Evolutionary conservation across 106 monocot genomes (phyloP).

Genomic region (Dendrobium chrysotoxum): DNA sequence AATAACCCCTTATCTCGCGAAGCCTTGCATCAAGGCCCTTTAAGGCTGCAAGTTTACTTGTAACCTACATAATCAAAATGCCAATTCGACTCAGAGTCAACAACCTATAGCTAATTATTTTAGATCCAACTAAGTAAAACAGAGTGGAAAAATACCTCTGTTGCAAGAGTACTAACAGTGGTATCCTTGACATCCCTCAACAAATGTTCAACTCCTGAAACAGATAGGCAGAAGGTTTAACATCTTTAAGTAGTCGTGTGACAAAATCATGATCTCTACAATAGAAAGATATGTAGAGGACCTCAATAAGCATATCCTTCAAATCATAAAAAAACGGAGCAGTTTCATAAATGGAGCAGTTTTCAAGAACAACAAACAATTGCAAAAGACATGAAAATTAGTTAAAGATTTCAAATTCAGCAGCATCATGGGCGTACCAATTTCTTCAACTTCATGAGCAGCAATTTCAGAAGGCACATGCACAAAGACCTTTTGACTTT

Average conservation of each 20-base stretch:
- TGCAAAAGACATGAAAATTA: not conserved
- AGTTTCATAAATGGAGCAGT: not conserved
- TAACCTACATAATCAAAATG: slow-evolving; percentile 43
- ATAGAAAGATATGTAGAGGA: not conserved
- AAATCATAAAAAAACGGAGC: not conserved
- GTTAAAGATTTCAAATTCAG: not conserved
- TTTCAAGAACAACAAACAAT: not conserved
- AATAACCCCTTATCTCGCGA: slow-evolving; percentile 75
- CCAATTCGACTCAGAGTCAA: not conserved
- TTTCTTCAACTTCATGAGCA: slow-evolving; percentile 99
- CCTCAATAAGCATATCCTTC: not conserved
- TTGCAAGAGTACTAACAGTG: slow-evolving; percentile 97
- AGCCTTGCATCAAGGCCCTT: slow-evolving; percentile 95
- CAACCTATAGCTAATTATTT: not conserved
- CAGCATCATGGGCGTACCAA: slow-evolving; percentile 44
- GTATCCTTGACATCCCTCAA: slow-evolving; percentile 98
- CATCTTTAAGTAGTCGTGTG: not conserved
- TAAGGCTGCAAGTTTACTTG: slow-evolving; percentile 84
- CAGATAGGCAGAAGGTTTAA: not conserved
- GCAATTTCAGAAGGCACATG: slow-evolving; percentile 99
- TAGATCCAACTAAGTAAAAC: not conserved
- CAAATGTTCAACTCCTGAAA: slow-evolving; percentile 90
- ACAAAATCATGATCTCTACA: not conserved
- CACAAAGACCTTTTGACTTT: slow-evolving; percentile 95
- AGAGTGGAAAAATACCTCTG: slow-evolving; percentile 49